These are phyloP conservation scores for Fennellomyces sp. DNA, from an alignment of 371 early-diverging fungal species.

Conservation along the genomic window DNA sequence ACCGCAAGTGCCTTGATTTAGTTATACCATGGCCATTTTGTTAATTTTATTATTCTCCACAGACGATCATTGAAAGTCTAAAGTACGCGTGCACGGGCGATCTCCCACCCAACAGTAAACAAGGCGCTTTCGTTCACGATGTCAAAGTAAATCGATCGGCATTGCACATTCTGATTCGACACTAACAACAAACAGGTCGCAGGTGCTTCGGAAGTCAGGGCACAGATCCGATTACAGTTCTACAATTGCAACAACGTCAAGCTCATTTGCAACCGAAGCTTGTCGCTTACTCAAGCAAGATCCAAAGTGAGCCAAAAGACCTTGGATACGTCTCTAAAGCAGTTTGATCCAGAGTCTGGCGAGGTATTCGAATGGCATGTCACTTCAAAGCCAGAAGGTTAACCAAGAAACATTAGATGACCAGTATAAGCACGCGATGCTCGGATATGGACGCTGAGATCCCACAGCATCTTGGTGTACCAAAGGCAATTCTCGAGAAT, in stretches of 20 bases:
- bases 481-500: conserved; percentile 94
- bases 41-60: background rate
- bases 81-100: conserved; percentile 98
- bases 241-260: conserved; percentile 72
- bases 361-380: conserved; percentile 40
- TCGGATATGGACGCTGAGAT: conserved; percentile 91
- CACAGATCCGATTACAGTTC: conserved; percentile 94
- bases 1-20: conserved; percentile 60
- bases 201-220: conserved; percentile 86
- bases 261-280: conserved; percentile 81
- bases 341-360: conserved; percentile 62
- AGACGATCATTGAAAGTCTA: conserved; percentile 98
- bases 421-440: conserved; percentile 80
- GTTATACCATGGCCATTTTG: background rate
- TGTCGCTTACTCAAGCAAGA: conserved; percentile 80
- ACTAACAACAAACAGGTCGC: conserved; percentile 65
- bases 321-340: conserved; percentile 80
- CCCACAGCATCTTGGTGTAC: conserved; percentile 87
- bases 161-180: too few species aligned
- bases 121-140: conserved; percentile 96
- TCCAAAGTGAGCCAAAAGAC: conserved; percentile 75
- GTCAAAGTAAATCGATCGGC: conserved; percentile 76
- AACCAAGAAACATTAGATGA: background rate
- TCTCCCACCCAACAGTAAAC: conserved; percentile 93
- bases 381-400: background rate